Conservation (phyloP, 257 asterid species). For the Fraxinus pennsylvanica region DNA sequence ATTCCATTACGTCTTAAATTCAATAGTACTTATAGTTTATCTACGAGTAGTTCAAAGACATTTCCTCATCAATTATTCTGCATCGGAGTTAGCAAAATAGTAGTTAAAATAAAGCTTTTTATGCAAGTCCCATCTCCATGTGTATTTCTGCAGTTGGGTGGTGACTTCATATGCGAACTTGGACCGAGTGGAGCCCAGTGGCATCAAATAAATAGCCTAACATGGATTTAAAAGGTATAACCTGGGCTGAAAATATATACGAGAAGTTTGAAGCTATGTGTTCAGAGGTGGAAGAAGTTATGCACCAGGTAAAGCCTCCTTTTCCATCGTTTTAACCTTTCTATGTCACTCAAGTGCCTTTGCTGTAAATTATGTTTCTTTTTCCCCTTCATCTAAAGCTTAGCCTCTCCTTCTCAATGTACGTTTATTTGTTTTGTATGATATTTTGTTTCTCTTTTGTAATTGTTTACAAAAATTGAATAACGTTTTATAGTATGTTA, state of each 20-base stretch:
- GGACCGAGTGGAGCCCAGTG: conserved; percentile 2
- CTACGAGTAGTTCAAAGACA: neutral
- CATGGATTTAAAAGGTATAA: conserved; percentile 73
- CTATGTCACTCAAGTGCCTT: neutral
- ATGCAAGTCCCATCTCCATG: neutral
- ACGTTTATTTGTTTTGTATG: neutral
- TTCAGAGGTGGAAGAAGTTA: conserved; percentile 75
- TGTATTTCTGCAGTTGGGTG: conserved; percentile 28
- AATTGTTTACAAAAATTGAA: neutral
- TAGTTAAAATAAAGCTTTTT: neutral
- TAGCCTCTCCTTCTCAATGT: neutral
- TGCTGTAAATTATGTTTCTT: too few relatives aligned
- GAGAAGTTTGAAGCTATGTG: conserved; percentile 80
- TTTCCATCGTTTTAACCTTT: neutral
- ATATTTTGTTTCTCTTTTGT: neutral
- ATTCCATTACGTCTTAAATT: neutral
- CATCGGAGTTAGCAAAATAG: neutral
- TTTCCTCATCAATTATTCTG: neutral
- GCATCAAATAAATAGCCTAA: conserved; percentile 13
- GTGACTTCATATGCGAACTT: conserved; percentile 13
- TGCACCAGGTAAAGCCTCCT: conserved; percentile 58
- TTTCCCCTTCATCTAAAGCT: neutral
- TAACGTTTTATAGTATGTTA: too few relatives aligned
- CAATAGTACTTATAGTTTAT: too few relatives aligned
- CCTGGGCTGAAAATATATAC: conserved; percentile 76